Base-by-base conservation (phyloP, 352 stramenopile species). In the Pythium biforme region DNA sequence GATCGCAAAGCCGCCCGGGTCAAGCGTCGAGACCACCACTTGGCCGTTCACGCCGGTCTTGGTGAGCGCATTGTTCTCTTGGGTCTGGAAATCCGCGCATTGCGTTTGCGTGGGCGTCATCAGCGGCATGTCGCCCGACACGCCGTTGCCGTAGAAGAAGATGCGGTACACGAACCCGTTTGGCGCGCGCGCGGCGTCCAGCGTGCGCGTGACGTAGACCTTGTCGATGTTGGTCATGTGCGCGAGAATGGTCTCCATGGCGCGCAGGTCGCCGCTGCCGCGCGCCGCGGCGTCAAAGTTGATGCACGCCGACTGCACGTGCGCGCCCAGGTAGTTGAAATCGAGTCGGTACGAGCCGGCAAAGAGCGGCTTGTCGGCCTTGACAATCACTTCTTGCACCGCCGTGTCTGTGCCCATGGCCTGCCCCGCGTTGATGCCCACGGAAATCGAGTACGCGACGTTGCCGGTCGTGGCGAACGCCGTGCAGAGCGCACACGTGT, bases 101-200 rank as follows among this genome's bases (percentile, higher is more conserved):
- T n/a, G 37, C 12, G 37, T 43, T 22, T 41, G 48, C 6, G 59
- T 53, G 11, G 29, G 63, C 15, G 57, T 69, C 37, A 86, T 57
- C n/a, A 20, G 37, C 0, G 49, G 45, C 9, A 78, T 34, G 20
- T 75, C 59, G 0, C 75, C 70, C 7, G 75, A 74, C 9, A 92
- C 83, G 1, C 78, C 78, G 26, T 92, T 92, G 4, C 83, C 86
- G 37, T 88, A 81, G 40, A 94, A 94, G 57, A 91, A 92, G 19
- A 94, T 70, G 0, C 39, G 59, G 41, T 92, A 94, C 6, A 92
- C 59, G 54, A 83, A 90, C 0, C 86, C 86, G 34, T 86, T 91
- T 2, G 55, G 53, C 11, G 75, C 75, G 0, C 64, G 57, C 1
- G 56, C 50, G 0, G 72, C 5, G 26, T 92, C 70, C 4, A 68